These are phyloP conservation scores for Anastatica hierochuntica DNA, from an alignment of 345 rosid genomes.

Conservation along the genomic window DNA sequence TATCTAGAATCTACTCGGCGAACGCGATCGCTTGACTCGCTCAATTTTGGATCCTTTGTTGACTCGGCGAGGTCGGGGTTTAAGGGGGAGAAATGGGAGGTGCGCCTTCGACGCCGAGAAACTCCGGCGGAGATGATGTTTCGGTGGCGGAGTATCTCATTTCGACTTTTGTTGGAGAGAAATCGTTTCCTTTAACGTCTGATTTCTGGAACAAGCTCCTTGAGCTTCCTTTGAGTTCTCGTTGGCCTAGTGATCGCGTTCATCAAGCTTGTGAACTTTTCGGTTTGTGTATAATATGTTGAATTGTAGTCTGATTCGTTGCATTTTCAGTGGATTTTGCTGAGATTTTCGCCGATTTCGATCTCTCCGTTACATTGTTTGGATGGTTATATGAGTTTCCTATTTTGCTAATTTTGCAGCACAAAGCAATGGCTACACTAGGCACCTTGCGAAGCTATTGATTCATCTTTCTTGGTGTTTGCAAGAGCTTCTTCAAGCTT, in stretches of 20 bases:
- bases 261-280: constrained; percentile 62
- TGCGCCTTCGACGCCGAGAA: constrained; percentile 76
- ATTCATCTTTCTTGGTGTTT: constrained; percentile 74
- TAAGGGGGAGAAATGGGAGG: constrained; percentile 50
- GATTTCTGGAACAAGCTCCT: constrained; percentile 96
- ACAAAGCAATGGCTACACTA: constrained; percentile 57
- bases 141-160: constrained; percentile 52
- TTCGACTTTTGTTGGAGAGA: constrained; percentile 81
- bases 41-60: constrained; percentile 24
- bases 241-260: constrained; percentile 61
- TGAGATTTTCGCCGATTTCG: no score
- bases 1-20: constrained; percentile 3
- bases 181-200: constrained; percentile 71
- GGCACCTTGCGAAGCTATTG: constrained; percentile 84
- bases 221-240: constrained; percentile 66
- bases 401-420: no score
- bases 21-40: constrained; percentile 30
- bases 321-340: no score
- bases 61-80: constrained; percentile 22
- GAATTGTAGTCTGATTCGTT: background rate
- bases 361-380: no score
- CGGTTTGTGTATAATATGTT: constrained; percentile 28
- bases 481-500: constrained; percentile 52
- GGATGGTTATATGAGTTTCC: no score
- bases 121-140: constrained; percentile 40